These are phyloP conservation scores for Chloris gayana DNA, from an alignment of 176 grass and related monocot genomes.

Conservation along the genomic window DNA sequence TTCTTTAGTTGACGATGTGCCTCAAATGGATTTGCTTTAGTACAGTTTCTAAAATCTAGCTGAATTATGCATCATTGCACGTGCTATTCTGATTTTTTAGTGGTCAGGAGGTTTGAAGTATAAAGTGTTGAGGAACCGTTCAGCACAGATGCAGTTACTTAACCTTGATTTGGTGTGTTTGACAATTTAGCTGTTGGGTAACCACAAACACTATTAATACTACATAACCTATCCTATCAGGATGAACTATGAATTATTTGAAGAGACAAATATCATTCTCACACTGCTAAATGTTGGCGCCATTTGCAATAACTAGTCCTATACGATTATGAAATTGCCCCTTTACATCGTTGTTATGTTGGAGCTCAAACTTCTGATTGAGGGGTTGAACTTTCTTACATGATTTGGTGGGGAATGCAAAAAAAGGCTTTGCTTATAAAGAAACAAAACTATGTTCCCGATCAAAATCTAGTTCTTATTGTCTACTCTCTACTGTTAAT, in stretches of 20 bases:
- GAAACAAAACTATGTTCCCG: not conserved
- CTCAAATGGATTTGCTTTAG: conserved; percentile 8
- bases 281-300: no score
- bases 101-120: not conserved
- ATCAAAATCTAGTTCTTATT: not conserved
- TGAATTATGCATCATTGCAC: conserved; percentile 18
- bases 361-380: not conserved
- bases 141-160: not conserved
- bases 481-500: not conserved
- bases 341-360: not conserved
- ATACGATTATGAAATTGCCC: conserved; percentile 13
- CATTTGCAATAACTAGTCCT: not conserved
- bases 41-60: not conserved
- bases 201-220: not conserved
- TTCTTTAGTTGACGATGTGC: not conserved
- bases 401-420: conserved; percentile 1
- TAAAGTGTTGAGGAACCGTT: conserved; percentile 18
- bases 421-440: conserved; percentile 3
- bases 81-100: not conserved
- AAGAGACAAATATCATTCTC: conserved; percentile 9
- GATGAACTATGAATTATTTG: conserved; percentile 17
- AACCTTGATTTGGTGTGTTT: conserved; percentile 6
- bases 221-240: not conserved
- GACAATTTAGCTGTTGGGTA: not conserved
- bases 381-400: not conserved